Base-by-base conservation (phyloP, 108 stramenopile species). In the Cafeteria roenbergensis region DNA sequence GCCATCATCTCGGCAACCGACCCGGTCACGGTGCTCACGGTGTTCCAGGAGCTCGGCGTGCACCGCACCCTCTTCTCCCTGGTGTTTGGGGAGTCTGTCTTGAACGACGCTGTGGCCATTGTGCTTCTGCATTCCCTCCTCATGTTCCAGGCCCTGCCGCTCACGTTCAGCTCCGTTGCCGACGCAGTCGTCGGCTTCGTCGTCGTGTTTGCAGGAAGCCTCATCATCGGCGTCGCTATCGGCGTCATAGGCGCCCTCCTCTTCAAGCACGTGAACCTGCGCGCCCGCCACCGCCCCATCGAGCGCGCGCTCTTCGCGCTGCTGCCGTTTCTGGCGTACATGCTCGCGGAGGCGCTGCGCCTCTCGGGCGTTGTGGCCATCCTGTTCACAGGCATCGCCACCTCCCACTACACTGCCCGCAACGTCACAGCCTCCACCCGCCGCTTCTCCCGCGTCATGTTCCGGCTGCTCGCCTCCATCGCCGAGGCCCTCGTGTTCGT, bases 91-190 rank as follows among this genome's bases (percentile, higher is more conserved):
- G 94, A 95, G 76, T 74, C 78, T 3, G 72, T 95, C n/a, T 71
- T 95, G 63, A 95, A 93, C 69, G 94, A 95, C 73, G 94, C 90
- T 20, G 88, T 95, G 37, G 86, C 90, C 1, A 73, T 91, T 37
- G 86, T 87, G 8, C 65, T 89, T 17, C 89, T 85, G 67, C 63
- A 85, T 14, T 73, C 85, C 0, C 78, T 84, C 42, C 51, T 73
- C 0, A 75, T 84, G 53, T 83, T 86, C 70, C 78, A 87, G 14
- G 72, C 72, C 12, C 51, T 61, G 22, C 71, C 78, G 25, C 65
- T 79, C 56, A 63, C 63, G 14, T 70, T 64, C 20, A 85, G 57
- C 70, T 78, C 71, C 0, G 29, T 84, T 1, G 38, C 65, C 4
- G 68, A 72, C 48, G 85, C 84, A 51, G 25, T 77, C 24, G 20